phyloP scores from a whole-genome alignment of 768 basidiomycete genomes.

The Boletus huronensis region DNA sequence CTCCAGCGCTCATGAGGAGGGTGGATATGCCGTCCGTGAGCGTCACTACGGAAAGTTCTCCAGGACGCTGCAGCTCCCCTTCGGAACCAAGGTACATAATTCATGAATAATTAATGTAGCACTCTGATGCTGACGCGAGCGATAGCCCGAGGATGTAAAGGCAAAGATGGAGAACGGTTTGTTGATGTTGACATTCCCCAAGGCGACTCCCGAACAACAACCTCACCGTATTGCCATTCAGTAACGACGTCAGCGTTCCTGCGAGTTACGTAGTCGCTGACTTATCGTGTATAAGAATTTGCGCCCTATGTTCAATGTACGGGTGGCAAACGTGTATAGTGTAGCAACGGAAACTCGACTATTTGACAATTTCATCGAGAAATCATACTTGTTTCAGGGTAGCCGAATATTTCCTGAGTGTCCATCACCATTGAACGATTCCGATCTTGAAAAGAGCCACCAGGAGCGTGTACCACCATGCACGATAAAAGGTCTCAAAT shows the following conservation, averaged over 20 bases:
- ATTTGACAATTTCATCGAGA: no score
- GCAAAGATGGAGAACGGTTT: constrained; percentile 46
- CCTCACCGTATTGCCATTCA: constrained; percentile 37
- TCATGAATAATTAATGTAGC: no score
- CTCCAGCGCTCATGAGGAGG: constrained; percentile 34
- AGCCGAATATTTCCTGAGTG: neutral
- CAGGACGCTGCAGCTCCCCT: constrained; percentile 41
- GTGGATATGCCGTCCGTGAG: constrained; percentile 43
- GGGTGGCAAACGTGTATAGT: no score
- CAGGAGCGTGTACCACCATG: neutral
- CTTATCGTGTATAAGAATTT: no score
- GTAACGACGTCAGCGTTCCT: no score
- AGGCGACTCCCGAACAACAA: constrained; percentile 34
- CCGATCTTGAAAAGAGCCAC: neutral
- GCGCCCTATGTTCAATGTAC: no score
- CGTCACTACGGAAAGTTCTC: constrained; percentile 42
- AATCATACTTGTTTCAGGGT: no score
- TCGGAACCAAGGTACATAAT: constrained; percentile 38
- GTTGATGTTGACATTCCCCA: constrained; percentile 45
- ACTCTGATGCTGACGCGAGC: neutral
- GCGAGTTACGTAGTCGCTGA: no score
- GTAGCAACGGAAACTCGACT: no score
- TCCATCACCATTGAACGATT: neutral
- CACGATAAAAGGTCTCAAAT: neutral
- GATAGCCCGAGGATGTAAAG: constrained; percentile 42